Base-by-base conservation (phyloP, 257 asterid genomes). In the Haberlea rhodopensis region DNA sequence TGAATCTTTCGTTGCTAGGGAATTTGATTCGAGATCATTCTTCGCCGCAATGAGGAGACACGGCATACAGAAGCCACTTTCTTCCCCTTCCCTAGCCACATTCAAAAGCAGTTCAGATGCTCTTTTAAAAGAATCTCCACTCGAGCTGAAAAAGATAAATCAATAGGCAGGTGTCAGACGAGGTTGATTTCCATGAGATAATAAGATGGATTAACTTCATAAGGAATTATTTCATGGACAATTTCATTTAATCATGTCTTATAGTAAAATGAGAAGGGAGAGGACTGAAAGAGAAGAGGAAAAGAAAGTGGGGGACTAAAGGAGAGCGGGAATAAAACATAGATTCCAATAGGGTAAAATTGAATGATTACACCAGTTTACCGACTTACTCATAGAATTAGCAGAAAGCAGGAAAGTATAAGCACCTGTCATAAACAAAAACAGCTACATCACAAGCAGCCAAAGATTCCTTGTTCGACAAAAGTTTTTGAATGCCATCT, bases 1-100 rank as follows among this genome's bases (percentile, higher is more conserved):
- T 45, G 99, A 85, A 71, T 87, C 91, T 76, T 76, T 79, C 63
- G 78, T 82, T 46, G 84, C 74, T 73, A 68, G 62, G 57, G 88
- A 81, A 75, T 80, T 82, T 57, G 88, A 67, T 59, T 76, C 85
- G 31, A 88, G 78, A 81, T 92, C 96, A 66, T 82, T 84, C 76
- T 92, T 87, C n/a, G 97, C 95, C 1, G 94, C 95, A 80, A 92
- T 66, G n/a, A 92, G 80, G 66, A 92, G 86, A 80, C 97, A 89
- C 24, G 99, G 97, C 85, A 90, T 82, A 74, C 77, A 83, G 37
- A 73, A 84, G 60, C 94, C 87, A 67, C 71, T 85, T 67, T 80
- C 89, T 70, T 89, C 97, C 64, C 96, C 96, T 61, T 75, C 82
- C 78, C 89, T 81, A 62, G 99, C 86, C 31, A 85, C 88, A 62